Percentiles rank a stretch among this genome's conserved stretches.
phyloP scores from a whole-genome alignment of 1,284 basidiomycete genomes.

The Marasmius fiardii region DNA sequence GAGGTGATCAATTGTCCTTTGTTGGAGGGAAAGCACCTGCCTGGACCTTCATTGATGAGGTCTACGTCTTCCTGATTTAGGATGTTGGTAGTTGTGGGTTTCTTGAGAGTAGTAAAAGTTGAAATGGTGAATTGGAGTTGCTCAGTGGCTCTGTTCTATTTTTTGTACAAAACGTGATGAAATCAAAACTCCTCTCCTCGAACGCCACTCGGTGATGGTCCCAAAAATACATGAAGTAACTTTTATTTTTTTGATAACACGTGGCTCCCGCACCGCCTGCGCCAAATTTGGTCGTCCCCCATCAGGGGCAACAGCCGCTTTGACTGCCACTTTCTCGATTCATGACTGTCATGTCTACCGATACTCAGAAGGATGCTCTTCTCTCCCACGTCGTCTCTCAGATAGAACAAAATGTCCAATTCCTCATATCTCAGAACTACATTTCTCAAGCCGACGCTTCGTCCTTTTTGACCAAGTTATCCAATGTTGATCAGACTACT shows the following conservation, averaged over 20 bases:
- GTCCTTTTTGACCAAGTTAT: conserved; percentile 49
- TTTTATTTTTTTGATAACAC: too few species aligned
- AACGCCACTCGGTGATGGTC: too few species aligned
- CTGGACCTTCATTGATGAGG: conserved; percentile 31
- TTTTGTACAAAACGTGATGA: too few species aligned
- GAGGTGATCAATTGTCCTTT: conserved; percentile 30
- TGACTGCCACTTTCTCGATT: neutral
- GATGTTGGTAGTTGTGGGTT: neutral
- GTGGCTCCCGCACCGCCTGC: neutral
- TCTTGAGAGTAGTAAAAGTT: neutral
- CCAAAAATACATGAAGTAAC: too few species aligned
- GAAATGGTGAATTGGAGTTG: neutral
- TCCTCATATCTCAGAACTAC: conserved; percentile 57
- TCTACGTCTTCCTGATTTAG: conserved; percentile 18
- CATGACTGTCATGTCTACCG: conserved; percentile 6
- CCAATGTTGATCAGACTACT: conserved; percentile 18
- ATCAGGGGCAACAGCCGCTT: neutral
- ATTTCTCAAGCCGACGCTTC: conserved; percentile 51
- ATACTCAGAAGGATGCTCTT: conserved; percentile 27
- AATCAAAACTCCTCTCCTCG: too few species aligned
- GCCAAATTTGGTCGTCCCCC: neutral
- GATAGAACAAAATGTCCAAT: conserved; percentile 59
- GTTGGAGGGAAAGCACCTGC: conserved; percentile 30
- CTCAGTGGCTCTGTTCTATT: too few species aligned
- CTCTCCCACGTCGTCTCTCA: conserved; percentile 58